Evolutionary conservation across 2,329 filamentous ascomycete genomes (phyloP), one percentile per base, ranked within the genome.

Genomic region (Incumbomyces lentus): DNA sequence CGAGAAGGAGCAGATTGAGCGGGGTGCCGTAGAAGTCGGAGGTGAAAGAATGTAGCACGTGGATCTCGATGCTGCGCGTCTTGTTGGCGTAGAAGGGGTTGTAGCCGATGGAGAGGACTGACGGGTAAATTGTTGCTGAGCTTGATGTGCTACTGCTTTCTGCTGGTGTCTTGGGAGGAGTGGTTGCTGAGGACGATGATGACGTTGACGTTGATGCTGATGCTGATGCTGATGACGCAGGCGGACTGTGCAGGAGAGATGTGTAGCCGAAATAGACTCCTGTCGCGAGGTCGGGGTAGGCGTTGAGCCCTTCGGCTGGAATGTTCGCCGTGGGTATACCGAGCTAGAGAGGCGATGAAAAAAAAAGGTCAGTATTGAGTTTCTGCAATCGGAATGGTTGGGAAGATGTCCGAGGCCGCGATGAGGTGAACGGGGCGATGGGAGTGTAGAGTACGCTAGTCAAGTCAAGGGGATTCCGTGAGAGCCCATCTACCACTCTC

Each of bases 31-130:
- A 96, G 63, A 98, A 98, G 62, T 96, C 88, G 33, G 73, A 69
- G 33, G 63, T 52, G 68, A 70, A 44, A 55, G 61, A 12, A 60
- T 61, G 49, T 13, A 98, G 76, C 46, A 98, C 77, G 68, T 95
- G 88, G 47, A 94, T 88, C 73, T 95, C 88, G 6, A 68, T 65
- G 72, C 74, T 61, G 92, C 88, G 52, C 79, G 86, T 52, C 86
- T 76, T 81, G 73, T 98, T 96, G 64, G 89, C 88, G 75, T 95
- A 98, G 68, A 89, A 96, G 0, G 92, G 92, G 67, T 96, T 98
- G 76, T 89, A 96, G 37, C 92, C 92, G 55, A 95, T 90, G 51
- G 81, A 86, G 82, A 95, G 85, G 55, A 94, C 88, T 76, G 93
- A 92, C 1, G 86, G 86, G 65, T 82, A 86, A 47, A 92, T 46